Evolutionary conservation across 495 filamentous ascomycete species (phyloP).

Genomic region (Xylaria sp.): DNA sequence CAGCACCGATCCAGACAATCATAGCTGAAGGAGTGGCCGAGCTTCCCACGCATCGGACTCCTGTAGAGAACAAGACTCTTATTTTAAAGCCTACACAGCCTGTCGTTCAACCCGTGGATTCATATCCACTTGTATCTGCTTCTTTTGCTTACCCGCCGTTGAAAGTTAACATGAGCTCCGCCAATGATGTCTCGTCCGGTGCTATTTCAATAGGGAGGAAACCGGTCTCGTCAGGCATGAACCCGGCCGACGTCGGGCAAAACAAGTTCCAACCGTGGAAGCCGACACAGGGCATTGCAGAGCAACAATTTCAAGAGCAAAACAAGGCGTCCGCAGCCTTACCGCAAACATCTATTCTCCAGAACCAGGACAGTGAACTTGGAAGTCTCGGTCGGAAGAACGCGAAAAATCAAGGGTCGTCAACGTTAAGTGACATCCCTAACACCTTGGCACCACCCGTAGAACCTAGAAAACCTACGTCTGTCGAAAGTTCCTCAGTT

Average conservation of each 20-base stretch:
- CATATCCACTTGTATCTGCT: slow-evolving; percentile 38
- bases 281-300: slow-evolving; percentile 28
- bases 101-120: slow-evolving; percentile 29
- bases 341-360: slow-evolving; percentile 33
- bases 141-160: slow-evolving; percentile 40
- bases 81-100: slow-evolving; percentile 17
- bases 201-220: background rate
- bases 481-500: slow-evolving; percentile 18
- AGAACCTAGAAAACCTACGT: slow-evolving; percentile 21
- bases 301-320: slow-evolving; percentile 24
- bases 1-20: slow-evolving; percentile 31
- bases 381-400: slow-evolving; percentile 30
- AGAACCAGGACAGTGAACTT: slow-evolving; percentile 38
- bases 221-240: background rate
- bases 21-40: slow-evolving; percentile 32
- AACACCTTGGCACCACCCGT: slow-evolving; percentile 29
- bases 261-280: slow-evolving; percentile 46
- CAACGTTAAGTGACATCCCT: slow-evolving; percentile 11
- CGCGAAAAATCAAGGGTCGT: background rate
- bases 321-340: slow-evolving; percentile 30
- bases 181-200: background rate
- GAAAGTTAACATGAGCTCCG: slow-evolving; percentile 3
- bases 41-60: slow-evolving; percentile 43
- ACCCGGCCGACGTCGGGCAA: background rate
- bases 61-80: slow-evolving; percentile 36